These are phyloP conservation scores for Aspergillus latus DNA, from an alignment of 2,329 filamentous ascomycete species.

Conservation along the genomic window DNA sequence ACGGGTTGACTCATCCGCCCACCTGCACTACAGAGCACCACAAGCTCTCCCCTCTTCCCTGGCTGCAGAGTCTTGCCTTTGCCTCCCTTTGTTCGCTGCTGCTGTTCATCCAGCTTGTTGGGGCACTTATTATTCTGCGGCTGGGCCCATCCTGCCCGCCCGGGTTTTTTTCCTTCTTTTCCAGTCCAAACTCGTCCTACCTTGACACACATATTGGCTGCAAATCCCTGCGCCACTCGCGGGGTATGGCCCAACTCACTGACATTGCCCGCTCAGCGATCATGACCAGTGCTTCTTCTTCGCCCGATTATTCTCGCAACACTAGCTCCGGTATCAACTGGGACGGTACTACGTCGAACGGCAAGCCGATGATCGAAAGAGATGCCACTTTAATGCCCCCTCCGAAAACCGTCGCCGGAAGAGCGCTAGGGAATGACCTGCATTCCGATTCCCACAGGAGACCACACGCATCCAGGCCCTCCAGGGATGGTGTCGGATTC, in stretches of 20 bases:
- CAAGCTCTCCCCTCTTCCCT: constrained; percentile 16
- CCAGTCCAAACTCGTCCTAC: constrained; percentile 5
- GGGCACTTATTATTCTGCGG: constrained; percentile 4
- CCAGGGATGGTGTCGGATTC: constrained; percentile 51
- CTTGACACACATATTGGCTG: constrained; percentile 13
- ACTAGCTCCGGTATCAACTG: constrained; percentile 22
- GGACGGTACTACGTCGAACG: constrained; percentile 24
- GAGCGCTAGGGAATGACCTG: constrained; percentile 45
- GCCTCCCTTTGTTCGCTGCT: background rate
- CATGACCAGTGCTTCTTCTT: constrained; percentile 41
- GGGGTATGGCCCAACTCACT: constrained; percentile 49
- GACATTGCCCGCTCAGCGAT: constrained; percentile 52
- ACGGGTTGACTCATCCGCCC: constrained; percentile 22
- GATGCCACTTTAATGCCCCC: constrained; percentile 37
- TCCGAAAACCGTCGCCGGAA: constrained; percentile 41
- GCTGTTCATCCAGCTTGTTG: constrained; percentile 1
- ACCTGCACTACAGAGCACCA: background rate
- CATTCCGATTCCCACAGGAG: constrained; percentile 40
- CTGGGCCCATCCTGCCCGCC: constrained; percentile 4
- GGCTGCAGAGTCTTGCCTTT: constrained; percentile 5
- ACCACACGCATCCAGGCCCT: constrained; percentile 25
- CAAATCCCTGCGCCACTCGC: constrained; percentile 23
- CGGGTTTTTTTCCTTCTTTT: constrained; percentile 15
- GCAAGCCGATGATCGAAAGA: constrained; percentile 28
- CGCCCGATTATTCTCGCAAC: constrained; percentile 25